Conservation (phyloP, 2,329 filamentous ascomycete species). For the Hypoxylon sp. region DNA sequence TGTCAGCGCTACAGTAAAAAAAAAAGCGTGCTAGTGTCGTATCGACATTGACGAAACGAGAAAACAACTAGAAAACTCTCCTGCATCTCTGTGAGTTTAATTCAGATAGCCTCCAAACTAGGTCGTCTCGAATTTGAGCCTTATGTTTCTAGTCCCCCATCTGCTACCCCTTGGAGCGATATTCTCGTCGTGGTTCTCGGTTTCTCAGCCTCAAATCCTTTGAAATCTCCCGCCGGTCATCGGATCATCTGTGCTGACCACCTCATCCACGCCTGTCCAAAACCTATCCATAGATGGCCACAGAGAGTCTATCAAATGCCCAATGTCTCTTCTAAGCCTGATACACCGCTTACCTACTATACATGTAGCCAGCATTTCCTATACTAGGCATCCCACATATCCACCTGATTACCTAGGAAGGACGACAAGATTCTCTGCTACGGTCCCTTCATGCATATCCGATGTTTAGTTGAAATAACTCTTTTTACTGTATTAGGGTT, state of each 20-base stretch:
- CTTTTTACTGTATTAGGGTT: conserved; percentile 27
- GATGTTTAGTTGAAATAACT: conserved; percentile 6
- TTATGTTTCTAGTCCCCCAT: not conserved
- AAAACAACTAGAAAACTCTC: conserved; percentile 24
- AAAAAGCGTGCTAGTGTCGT: conserved; percentile 25
- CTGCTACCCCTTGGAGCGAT: not conserved
- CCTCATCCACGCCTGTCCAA: conserved; percentile 4
- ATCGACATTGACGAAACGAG: conserved; percentile 20
- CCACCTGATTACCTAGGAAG: not conserved
- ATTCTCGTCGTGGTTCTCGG: conserved; percentile 8
- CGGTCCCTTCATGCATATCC: conserved; percentile 9
- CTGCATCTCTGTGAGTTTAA: conserved; percentile 10
- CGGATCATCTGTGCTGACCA: conserved; percentile 38
- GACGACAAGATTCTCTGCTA: conserved; percentile 5
- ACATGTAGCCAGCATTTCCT: not conserved
- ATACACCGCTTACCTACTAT: conserved; percentile 30
- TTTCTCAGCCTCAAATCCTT: conserved; percentile 21
- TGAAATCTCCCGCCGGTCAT: conserved; percentile 29
- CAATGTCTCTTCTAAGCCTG: conserved; percentile 28
- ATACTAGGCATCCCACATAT: conserved; percentile 4
- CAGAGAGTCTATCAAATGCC: conserved; percentile 6
- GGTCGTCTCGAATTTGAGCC: not conserved
- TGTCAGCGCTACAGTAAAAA: conserved; percentile 24
- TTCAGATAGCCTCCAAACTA: conserved; percentile 12
- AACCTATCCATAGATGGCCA: not conserved